Evolutionary conservation across 352 stramenopile genomes (phyloP), one percentile per base, ranked within the genome.

Genomic region (Pythium grandisporangium): DNA sequence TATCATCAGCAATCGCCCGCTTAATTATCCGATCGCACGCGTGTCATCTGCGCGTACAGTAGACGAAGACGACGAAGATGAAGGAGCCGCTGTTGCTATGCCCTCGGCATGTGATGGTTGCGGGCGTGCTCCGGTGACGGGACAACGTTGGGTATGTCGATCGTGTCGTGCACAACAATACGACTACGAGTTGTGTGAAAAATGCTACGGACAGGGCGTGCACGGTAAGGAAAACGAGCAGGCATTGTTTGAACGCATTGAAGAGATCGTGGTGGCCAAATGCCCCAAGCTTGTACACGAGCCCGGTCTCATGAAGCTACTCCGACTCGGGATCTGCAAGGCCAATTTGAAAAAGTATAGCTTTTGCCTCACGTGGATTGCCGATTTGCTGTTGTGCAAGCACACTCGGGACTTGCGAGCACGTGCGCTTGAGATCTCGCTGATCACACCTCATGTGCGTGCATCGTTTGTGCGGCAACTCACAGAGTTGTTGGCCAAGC

Each of bases 331-430:
- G 6, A 84, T 88, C 50, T 88, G 74, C 58, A 88, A 88, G 39
- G 71, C 59, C 46, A 88, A 84, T 36, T 53, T 84, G 14, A 88
- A 88, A 45, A 88, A 88, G 51, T 88, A 81, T 26, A 83, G 67
- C 35, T 88, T 88, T 39, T 88, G 70, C 29, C 60, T 88, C 23
- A 88, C 72, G 23, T 88, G 74, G 74, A 85, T 88, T 48, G 71
- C 70, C 37, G 70, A 85, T 45, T 33, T 88, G 34, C 39, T 88
- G 12, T 61, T 80, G 30, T 84, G 74, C 42, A 66, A 66, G 29
- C 61, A 66, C 8, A 81, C 71, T 13, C 76, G 61, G 13, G 74
- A 85, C 36, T 55, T 88, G n/a, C 60, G 71, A 6, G 74, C 74
- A 4, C 58, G 71, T 3, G 74, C 74, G 19, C 52, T 88, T 25